Percentiles rank a stretch among this genome's conserved stretches.
phyloP scores from a whole-genome alignment of 2,329 filamentous ascomycete genomes.

The Plectosphaerella cucumerina region DNA sequence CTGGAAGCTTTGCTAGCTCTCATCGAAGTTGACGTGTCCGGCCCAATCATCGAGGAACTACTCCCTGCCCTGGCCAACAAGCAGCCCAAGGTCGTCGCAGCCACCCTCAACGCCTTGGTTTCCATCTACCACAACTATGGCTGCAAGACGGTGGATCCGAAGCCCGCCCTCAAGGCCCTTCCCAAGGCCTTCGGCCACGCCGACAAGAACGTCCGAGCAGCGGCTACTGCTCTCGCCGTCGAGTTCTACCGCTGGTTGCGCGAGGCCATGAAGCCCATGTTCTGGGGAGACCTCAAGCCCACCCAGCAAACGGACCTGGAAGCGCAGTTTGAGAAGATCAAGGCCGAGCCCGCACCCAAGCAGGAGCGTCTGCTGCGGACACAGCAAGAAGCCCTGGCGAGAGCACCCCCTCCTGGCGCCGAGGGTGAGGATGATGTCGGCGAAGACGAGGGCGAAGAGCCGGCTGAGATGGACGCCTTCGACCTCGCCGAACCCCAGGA shows the following conservation, averaged over 20 bases:
- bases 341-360: constrained; percentile 80
- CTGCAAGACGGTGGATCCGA: constrained; percentile 90
- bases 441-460: constrained; percentile 56
- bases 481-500: constrained; percentile 85
- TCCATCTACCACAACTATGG: constrained; percentile 91
- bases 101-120: constrained; percentile 70
- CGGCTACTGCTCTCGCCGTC: constrained; percentile 85
- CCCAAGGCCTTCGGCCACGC: constrained; percentile 93
- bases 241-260: constrained; percentile 96
- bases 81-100: constrained; percentile 79
- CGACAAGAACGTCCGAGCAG: constrained; percentile 95
- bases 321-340: constrained; percentile 89
- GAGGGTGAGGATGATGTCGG: constrained; percentile 56
- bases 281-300: constrained; percentile 92
- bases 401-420: constrained; percentile 57
- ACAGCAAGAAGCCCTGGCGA: constrained; percentile 79
- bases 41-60: constrained; percentile 85
- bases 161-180: constrained; percentile 80
- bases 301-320: constrained; percentile 94
- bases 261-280: constrained; percentile 97
- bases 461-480: constrained; percentile 72
- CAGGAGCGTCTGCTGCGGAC: constrained; percentile 85
- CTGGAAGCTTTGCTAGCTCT: constrained; percentile 84
- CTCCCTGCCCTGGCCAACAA: constrained; percentile 81
- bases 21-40: constrained; percentile 82